Percentiles rank a stretch among this genome's conserved stretches.
phyloP scores from a whole-genome alignment of 305 asterid genomes.

The Stenogyne calaminthoides region DNA sequence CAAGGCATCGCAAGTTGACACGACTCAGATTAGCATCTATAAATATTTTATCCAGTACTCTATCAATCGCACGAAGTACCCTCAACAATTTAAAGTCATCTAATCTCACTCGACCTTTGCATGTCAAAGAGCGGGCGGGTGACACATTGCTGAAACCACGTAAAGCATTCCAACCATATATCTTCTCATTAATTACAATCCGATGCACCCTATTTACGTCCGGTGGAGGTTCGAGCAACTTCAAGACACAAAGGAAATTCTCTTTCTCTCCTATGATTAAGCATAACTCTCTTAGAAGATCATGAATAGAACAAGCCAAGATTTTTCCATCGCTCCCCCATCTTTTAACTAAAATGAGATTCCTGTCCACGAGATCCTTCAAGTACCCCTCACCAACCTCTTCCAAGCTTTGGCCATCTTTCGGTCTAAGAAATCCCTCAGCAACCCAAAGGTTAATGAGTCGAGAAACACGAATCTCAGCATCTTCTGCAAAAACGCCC shows the following conservation, averaged over 20 bases:
- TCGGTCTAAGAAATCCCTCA: conserved; percentile 9
- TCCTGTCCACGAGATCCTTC: conserved; percentile 10
- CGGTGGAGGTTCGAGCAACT: not conserved
- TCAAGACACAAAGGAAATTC: not conserved
- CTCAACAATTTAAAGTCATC: not conserved
- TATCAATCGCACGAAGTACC: not conserved
- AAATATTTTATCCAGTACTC: not conserved
- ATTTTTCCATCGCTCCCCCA: not conserved
- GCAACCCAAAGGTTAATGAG: not conserved
- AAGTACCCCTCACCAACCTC: conserved; percentile 1
- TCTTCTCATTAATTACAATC: not conserved
- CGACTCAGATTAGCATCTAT: not conserved
- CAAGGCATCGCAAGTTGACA: not conserved
- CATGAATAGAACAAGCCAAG: not conserved
- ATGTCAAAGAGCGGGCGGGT: not conserved
- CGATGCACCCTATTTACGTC: not conserved
- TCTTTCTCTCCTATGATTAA: not conserved
- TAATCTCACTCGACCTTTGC: not conserved
- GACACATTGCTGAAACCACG: not conserved
- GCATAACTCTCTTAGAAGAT: conserved; percentile 20
- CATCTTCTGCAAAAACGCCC: not conserved
- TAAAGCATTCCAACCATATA: too few species aligned
- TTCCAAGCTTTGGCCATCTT: not conserved
- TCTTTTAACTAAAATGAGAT: not conserved
- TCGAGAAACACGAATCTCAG: not conserved